These are phyloP conservation scores for Haematococcus sp. DNA, from an alignment of 139 green algal species.

Conservation along the genomic window DNA sequence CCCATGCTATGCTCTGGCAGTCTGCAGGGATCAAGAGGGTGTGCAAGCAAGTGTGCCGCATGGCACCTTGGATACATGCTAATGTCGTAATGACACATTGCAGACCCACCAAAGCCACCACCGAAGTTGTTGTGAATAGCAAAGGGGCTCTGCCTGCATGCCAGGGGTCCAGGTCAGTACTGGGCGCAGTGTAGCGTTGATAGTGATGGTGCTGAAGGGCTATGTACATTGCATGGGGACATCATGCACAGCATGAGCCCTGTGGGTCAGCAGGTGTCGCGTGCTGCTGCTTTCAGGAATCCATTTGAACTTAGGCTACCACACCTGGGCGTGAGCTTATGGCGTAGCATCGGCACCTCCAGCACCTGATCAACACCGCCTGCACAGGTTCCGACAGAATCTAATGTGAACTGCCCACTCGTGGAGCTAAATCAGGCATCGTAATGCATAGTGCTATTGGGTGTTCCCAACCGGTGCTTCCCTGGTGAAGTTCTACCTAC, in stretches of 20 bases:
- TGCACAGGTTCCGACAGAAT: background rate
- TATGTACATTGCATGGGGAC: background rate
- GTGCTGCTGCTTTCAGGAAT: too few species aligned
- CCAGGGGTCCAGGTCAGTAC: background rate
- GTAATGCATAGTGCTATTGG: too few species aligned
- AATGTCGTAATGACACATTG: too few species aligned
- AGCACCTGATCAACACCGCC: constrained; percentile 54
- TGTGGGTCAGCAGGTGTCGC: too few species aligned
- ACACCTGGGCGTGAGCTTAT: constrained; percentile 46
- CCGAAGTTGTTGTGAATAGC: constrained; percentile 74
- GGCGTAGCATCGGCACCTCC: constrained; percentile 53
- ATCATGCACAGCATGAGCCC: background rate
- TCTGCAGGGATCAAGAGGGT: background rate
- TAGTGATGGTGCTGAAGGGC: background rate
- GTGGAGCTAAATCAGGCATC: too few species aligned
- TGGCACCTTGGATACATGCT: background rate
- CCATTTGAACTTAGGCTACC: too few species aligned
- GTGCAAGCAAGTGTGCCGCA: background rate
- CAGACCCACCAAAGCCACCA: constrained; percentile 75
- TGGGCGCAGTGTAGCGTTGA: constrained; percentile 15
- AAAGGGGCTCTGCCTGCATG: constrained; percentile 53
- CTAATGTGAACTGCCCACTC: too few species aligned
- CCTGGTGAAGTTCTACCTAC: too few species aligned
- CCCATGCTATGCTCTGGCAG: too few species aligned
- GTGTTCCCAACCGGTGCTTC: too few species aligned